Evolutionary conservation across 177 flowering plant species (phyloP), one percentile per base, ranked within the genome.

Genomic region (Vitis hybrid): DNA sequence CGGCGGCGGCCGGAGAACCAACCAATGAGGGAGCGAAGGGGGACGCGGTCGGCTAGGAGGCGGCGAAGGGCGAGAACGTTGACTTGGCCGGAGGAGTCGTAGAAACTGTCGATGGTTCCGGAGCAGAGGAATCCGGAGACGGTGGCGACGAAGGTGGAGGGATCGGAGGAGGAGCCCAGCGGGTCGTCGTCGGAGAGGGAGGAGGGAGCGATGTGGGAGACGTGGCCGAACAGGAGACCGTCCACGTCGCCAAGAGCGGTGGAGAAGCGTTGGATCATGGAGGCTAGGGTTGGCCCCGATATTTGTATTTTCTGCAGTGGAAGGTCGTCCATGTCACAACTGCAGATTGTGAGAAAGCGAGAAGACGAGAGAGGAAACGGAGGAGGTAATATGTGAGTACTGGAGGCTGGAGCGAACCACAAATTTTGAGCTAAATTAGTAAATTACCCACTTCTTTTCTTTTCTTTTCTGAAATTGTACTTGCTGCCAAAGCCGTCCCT

Each of bases 161-260:
- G 15, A 59, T 74, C 3, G 51, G 83, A 34, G 71, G 82, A 39
- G 63, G 83, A 2, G 12, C 77, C 76, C 31, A 59, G 61, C n/a
- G 59, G 55, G 80, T 54, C 53, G 77, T 90, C 92, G 77, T 90
- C 97, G 76, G 84, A 72, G 68, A 89, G 91, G 60, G 76, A 50
- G 65, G 85, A 71, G 54, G 85, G 69, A 50, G 81, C 50, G 73
- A 75, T 59, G 63, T 75, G 69, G 59, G 85, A 14, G 72, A 89
- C 80, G 81, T 82, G 84, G 80, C 98, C 99, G 87, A 90, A 93
- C 71, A 95, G 82, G 57, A 88, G 85, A 61, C 98, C 99, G 70
- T 88, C 88, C 48, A 82, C 63, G 84, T 89, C 90, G 39, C 84
- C 85, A 19, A 78, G 53, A 19, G 94, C 75, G 55, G 97, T 71